Conservation (phyloP, 139 green algal genomes). For the Chlorella sp. region DNA sequence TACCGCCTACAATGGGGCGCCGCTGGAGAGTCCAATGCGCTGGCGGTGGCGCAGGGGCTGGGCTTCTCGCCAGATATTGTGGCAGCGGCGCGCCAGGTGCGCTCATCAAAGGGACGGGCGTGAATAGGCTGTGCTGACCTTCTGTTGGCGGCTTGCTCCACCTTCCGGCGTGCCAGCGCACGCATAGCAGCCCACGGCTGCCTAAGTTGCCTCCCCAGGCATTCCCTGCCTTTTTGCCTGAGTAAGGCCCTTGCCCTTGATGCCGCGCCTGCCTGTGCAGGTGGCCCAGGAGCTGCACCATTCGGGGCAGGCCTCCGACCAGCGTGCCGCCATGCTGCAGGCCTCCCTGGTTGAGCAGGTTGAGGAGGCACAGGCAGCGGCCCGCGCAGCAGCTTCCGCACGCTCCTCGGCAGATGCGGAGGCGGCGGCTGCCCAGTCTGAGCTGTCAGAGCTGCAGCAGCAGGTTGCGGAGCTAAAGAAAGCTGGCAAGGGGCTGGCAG, state of each 20-base stretch:
- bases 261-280: not conserved
- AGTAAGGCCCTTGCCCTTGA: too few species aligned
- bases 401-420: constrained; percentile 13
- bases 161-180: too few species aligned
- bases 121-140: too few species aligned
- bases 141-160: too few species aligned
- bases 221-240: too few species aligned
- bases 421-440: not conserved
- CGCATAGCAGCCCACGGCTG: too few species aligned
- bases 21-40: constrained; percentile 61
- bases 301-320: not conserved
- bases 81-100: constrained; percentile 45
- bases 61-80: constrained; percentile 64
- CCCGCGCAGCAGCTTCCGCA: not conserved
- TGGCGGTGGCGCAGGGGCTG: constrained; percentile 65
- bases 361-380: not conserved
- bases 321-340: constrained; percentile 32
- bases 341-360: constrained; percentile 44
- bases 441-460: constrained; percentile 19
- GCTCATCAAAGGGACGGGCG: too few species aligned
- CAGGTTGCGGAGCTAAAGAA: not conserved
- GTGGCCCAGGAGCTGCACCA: constrained; percentile 36
- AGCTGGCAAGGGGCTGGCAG: not conserved
- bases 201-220: too few species aligned
- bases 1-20: constrained; percentile 71